Base-by-base conservation (phyloP, 192 early-diverging fungal genomes). In the Neocallimastix lanati region DNA sequence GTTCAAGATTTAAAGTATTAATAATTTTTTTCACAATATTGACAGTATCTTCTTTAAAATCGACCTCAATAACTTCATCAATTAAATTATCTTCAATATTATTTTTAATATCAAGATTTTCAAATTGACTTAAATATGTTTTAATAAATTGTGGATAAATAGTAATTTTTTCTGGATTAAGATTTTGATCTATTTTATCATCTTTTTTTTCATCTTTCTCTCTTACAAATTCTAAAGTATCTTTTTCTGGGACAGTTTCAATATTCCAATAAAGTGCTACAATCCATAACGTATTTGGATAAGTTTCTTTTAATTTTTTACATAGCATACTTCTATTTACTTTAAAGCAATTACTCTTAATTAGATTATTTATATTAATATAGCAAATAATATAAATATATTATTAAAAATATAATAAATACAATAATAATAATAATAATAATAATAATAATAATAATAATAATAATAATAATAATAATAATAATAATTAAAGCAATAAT, bases 151-250 rank as follows among this genome's bases (percentile, higher is more conserved):
- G 9, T 25, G 25, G 50, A 67, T 67, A 93, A 0, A 90, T 85
- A 0, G 85, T 86, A 13, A 88, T 88, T 38, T 87, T 84, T 16
- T 83, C 78, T 0, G 96, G 93, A 0, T 91, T 96, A 67, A 96
- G 82, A 13, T 85, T 86, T 85, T 95, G 94, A 80, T 98, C 95
- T n/a, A n/a, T n/a, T 77, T 91, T 87, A 35, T 93, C 91, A 14
- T 94, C 96, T 77, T 88, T 87, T 29, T 15, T 1, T 67, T 67
- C 50, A n/a, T n/a, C n/a, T 67, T 25, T 67, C 2, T 67, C 50
- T 67, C 50, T 67, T n/a, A 7, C 5, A 67, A 67, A 67, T 67
- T 67, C 50, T n/a, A 67, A n/a, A 67, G n/a, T 11, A 67, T 67
- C 50, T 11, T 9, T 67, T 67, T 67, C 25, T 11, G 50, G 50